These are phyloP conservation scores for Wickerhamomyces bovis DNA, from an alignment of 805 yeast genomes.

Conservation along the genomic window DNA sequence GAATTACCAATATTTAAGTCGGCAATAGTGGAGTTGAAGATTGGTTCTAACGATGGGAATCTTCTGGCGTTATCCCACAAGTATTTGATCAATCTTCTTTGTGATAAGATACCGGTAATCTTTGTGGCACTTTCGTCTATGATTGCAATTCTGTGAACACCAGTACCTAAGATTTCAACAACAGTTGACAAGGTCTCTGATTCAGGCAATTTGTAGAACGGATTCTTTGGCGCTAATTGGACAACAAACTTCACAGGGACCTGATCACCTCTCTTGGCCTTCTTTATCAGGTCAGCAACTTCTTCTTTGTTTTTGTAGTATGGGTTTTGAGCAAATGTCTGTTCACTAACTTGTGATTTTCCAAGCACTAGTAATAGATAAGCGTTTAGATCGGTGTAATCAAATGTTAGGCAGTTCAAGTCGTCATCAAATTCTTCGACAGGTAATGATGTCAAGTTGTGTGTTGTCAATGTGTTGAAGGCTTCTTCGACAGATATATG, in stretches of 20 bases:
- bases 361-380: slow-evolving; percentile 81
- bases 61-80: slow-evolving; percentile 91
- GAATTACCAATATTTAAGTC: slow-evolving; percentile 72
- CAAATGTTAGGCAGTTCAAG: slow-evolving; percentile 76
- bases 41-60: slow-evolving; percentile 74
- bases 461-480: slow-evolving; percentile 64
- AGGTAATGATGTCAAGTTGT: slow-evolving; percentile 83
- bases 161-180: slow-evolving; percentile 85
- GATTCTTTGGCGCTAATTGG: slow-evolving; percentile 79
- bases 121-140: slow-evolving; percentile 43
- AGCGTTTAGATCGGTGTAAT: slow-evolving; percentile 85
- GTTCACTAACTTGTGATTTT: slow-evolving; percentile 40
- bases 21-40: slow-evolving; percentile 60
- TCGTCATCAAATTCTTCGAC: slow-evolving; percentile 53
- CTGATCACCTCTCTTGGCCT: slow-evolving; percentile 80
- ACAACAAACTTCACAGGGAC: slow-evolving; percentile 90
- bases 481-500: slow-evolving; percentile 79
- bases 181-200: slow-evolving; percentile 64
- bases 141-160: slow-evolving; percentile 91
- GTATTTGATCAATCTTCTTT: slow-evolving; percentile 77
- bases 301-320: slow-evolving; percentile 31
- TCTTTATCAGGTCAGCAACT: slow-evolving; percentile 38
- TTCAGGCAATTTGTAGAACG: slow-evolving; percentile 73
- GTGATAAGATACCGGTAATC: slow-evolving; percentile 83
- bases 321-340: slow-evolving; percentile 22